A percentile compares a stretch with the other conserved stretches of the same genome.
Conservation (phyloP, 306 rosid species). For the Cicer cuneatum region DNA sequence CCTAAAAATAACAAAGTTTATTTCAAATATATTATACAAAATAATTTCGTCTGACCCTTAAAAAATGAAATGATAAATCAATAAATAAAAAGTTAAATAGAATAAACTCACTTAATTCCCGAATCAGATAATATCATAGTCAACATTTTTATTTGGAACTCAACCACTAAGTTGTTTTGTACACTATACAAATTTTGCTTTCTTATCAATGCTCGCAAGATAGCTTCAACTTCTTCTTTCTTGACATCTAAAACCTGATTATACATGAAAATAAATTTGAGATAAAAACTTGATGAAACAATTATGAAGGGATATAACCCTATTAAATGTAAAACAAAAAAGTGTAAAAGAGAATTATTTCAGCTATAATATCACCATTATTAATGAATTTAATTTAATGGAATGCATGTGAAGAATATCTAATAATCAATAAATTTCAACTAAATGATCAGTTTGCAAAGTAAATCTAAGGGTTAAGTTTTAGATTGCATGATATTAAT, state of each 20-base stretch:
- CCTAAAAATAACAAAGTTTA: neutral
- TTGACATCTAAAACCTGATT: slow-evolving; percentile 48
- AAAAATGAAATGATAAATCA: neutral
- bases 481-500: neutral
- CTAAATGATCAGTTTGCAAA: slow-evolving; percentile 9
- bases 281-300: slow-evolving; percentile 11
- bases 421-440: neutral
- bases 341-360: neutral
- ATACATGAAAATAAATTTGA: slow-evolving; percentile 11
- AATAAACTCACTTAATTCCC: slow-evolving; percentile 41
- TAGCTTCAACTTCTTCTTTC: slow-evolving; percentile 49
- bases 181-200: slow-evolving; percentile 30
- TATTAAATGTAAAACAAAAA: neutral
- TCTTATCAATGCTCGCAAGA: slow-evolving; percentile 43
- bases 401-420: too few relatives aligned
- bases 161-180: slow-evolving; percentile 29
- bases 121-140: slow-evolving; percentile 41
- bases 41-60: neutral
- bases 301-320: slow-evolving; percentile 5
- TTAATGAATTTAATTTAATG: slow-evolving; percentile 15
- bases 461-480: neutral
- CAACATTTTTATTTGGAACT: slow-evolving; percentile 45
- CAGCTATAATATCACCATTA: neutral
- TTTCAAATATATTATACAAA: neutral
- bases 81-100: neutral